These are phyloP conservation scores for Eucalyptus brandiana DNA, from an alignment of 345 rosid genomes.

Conservation along the genomic window DNA sequence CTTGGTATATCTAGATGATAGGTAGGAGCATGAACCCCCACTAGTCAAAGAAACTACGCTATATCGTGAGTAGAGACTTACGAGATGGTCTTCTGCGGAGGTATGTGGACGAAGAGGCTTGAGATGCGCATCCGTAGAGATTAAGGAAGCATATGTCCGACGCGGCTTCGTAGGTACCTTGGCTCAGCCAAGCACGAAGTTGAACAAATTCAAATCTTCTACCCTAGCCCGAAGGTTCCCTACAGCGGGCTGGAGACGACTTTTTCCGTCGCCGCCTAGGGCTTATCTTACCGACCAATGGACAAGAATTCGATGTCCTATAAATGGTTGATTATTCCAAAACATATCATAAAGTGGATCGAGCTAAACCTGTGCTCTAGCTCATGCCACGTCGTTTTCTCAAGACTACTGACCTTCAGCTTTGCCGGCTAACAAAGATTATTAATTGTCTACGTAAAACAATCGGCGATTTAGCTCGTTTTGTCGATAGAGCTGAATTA, in stretches of 20 bases:
- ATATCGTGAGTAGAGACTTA: neutral
- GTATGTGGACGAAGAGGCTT: neutral
- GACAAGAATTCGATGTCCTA: neutral
- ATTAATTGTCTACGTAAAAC: neutral
- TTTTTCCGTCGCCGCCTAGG: neutral
- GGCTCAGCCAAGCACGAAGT: neutral
- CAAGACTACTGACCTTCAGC: neutral
- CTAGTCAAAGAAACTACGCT: no score
- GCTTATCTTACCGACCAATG: neutral
- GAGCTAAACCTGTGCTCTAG: neutral
- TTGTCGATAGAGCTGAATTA: neutral
- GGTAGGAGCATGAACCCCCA: no score
- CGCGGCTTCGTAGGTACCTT: neutral
- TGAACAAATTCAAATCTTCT: neutral
- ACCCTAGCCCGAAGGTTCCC: neutral
- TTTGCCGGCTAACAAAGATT: neutral
- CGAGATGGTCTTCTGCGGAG: neutral
- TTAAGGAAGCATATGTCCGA: neutral
- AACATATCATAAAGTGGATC: neutral
- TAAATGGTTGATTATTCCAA: neutral
- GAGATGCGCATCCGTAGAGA: neutral
- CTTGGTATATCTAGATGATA: no score
- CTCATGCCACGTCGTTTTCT: neutral
- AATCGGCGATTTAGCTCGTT: neutral
- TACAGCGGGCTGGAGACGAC: neutral